phyloP scores from a whole-genome alignment of 768 basidiomycete species.

The Naganishia kalamii region DNA sequence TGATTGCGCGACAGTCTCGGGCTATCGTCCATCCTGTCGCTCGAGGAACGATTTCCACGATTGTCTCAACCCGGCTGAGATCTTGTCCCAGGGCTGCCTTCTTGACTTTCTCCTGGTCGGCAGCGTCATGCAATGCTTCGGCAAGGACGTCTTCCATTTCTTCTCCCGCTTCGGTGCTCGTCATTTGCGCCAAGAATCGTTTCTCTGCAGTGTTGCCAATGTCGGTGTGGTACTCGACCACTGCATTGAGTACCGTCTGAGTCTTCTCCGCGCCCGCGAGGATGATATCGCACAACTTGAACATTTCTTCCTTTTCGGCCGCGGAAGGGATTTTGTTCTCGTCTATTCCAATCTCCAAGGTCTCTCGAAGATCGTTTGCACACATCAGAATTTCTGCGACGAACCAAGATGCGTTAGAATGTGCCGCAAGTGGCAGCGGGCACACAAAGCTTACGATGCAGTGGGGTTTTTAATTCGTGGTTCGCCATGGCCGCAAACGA shows the following conservation, averaged over 20 bases:
- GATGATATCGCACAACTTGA: conserved; percentile 1
- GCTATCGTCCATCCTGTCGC: conserved; percentile 35
- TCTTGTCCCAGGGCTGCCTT: conserved; percentile 28
- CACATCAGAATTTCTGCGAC: conserved; percentile 6
- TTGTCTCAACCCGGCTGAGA: conserved; percentile 36
- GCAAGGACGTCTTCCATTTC: conserved; percentile 32
- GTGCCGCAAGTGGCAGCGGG: background rate
- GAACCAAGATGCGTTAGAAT: background rate
- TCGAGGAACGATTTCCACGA: conserved; percentile 40
- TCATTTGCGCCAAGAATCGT: background rate
- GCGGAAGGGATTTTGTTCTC: background rate
- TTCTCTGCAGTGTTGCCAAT: conserved; percentile 16
- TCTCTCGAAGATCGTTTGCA: conserved; percentile 5
- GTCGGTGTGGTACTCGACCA: conserved; percentile 42
- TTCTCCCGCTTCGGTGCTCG: background rate
- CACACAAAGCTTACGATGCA: conserved; percentile 29
- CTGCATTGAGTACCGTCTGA: conserved; percentile 21
- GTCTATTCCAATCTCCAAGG: conserved; percentile 1
- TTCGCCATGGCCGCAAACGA: conserved; percentile 40
- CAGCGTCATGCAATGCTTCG: conserved; percentile 30
- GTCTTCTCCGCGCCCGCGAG: conserved; percentile 3
- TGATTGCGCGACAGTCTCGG: conserved; percentile 30
- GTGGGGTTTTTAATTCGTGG: conserved; percentile 41
- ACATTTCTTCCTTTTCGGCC: conserved; percentile 6
- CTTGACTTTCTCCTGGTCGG: conserved; percentile 28